These are phyloP conservation scores for Mycena amicta DNA, from an alignment of 768 basidiomycete genomes.

Conservation along the genomic window DNA sequence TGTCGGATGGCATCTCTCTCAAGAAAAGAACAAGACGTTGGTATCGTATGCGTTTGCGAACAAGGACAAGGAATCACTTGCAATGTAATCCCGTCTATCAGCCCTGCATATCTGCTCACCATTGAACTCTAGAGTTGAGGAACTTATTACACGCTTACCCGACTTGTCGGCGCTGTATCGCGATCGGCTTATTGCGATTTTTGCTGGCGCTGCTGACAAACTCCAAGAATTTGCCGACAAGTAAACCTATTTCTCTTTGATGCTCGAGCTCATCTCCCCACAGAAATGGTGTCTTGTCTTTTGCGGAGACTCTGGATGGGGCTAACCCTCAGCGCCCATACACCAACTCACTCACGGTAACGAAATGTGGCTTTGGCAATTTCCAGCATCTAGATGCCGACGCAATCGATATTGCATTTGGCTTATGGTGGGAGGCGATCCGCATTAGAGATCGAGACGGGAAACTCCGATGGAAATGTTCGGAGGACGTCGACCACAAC, in stretches of 20 bases:
- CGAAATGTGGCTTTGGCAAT: slow-evolving; percentile 7
- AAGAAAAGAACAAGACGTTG: slow-evolving; percentile 3
- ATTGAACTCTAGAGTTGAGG: not conserved
- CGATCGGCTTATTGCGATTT: not conserved
- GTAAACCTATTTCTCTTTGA: not conserved
- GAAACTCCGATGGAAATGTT: not conserved
- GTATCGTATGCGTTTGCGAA: not conserved
- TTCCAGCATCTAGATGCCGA: slow-evolving; percentile 8
- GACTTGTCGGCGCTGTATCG: slow-evolving; percentile 3
- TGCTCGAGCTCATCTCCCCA: not conserved
- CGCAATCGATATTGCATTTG: not conserved
- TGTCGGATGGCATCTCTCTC: slow-evolving; percentile 6
- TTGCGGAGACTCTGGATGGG: slow-evolving; percentile 11
- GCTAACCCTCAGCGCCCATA: not conserved
- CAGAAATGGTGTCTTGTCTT: slow-evolving; percentile 8
- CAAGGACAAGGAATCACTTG: not conserved
- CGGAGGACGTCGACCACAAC: slow-evolving; percentile 1
- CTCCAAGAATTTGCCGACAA: slow-evolving; percentile 3
- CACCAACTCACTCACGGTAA: slow-evolving; percentile 13
- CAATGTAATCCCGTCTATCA: not conserved
- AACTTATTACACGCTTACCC: not conserved
- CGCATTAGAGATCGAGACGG: not conserved
- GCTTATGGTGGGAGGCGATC: slow-evolving; percentile 12
- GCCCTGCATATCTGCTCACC: not conserved
- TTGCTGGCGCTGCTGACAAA: not conserved